Percentiles rank a stretch among this genome's conserved stretches.
Conservation (phyloP, 179 eudicot species). For the Amaranthus tricolor region DNA sequence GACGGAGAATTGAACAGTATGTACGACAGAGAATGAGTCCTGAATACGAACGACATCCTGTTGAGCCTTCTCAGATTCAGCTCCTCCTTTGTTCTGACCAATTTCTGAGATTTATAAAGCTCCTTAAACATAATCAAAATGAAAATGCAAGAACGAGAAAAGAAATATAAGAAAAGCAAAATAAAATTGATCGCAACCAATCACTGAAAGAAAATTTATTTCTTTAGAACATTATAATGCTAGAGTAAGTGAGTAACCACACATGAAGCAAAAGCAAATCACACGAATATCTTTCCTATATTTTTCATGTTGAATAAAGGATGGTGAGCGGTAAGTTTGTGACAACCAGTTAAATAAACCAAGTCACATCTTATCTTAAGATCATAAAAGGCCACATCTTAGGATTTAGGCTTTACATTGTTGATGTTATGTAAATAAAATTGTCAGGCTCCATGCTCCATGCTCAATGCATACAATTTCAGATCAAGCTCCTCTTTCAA, state of each 20-base stretch:
- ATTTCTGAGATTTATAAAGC: conserved; percentile 26
- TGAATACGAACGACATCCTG: conserved; percentile 21
- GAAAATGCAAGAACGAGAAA: background rate
- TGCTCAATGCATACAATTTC: background rate
- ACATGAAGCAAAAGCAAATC: background rate
- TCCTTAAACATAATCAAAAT: background rate
- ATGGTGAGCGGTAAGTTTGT: too few relatives aligned
- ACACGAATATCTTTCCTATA: too few relatives aligned
- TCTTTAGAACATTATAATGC: background rate
- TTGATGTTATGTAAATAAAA: background rate
- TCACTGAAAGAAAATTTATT: background rate
- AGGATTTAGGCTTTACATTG: too few relatives aligned
- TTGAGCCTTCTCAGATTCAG: conserved; percentile 25
- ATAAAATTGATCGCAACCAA: background rate
- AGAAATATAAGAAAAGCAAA: background rate
- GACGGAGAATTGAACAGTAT: conserved; percentile 3
- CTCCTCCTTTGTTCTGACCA: conserved; percentile 10
- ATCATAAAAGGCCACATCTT: too few relatives aligned
- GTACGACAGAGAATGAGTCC: conserved; percentile 19
- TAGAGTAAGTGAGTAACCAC: background rate
- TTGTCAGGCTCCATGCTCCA: background rate
- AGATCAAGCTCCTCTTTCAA: background rate
- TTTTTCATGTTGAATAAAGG: too few relatives aligned
- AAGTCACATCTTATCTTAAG: too few relatives aligned
- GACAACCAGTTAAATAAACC: too few relatives aligned